phyloP scores from a whole-genome alignment of 2,329 filamentous ascomycete genomes.

The Calonectria naviculata region DNA sequence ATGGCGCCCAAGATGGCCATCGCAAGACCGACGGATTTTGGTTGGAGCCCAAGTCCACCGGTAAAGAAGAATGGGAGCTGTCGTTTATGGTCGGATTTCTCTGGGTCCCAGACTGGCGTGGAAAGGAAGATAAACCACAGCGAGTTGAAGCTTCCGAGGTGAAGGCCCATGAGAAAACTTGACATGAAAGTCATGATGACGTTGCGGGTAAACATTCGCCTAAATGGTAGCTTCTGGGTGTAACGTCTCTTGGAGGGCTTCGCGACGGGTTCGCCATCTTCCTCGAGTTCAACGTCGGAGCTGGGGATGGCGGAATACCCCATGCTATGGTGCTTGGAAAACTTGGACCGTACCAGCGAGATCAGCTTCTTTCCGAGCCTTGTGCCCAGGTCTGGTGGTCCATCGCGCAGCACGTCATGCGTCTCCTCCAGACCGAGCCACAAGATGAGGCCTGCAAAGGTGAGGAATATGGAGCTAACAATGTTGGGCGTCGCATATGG shows the following conservation, averaged over 20 bases:
- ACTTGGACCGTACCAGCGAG: constrained; percentile 38
- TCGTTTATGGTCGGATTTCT: constrained; percentile 43
- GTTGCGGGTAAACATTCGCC: constrained; percentile 66
- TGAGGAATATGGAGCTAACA: constrained; percentile 60
- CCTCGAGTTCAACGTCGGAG: constrained; percentile 35
- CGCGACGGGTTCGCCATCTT: neutral
- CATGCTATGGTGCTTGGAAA: constrained; percentile 16
- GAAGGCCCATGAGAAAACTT: constrained; percentile 77
- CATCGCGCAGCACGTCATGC: constrained; percentile 55
- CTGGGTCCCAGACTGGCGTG: constrained; percentile 69
- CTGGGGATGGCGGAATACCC: constrained; percentile 39
- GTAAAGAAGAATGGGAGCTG: constrained; percentile 72
- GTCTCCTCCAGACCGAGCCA: constrained; percentile 67
- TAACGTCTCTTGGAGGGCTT: constrained; percentile 48
- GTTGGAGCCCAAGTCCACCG: constrained; percentile 80
- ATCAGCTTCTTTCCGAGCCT: constrained; percentile 52
- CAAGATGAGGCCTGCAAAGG: constrained; percentile 54
- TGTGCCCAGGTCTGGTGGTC: constrained; percentile 54
- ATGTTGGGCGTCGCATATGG: constrained; percentile 68
- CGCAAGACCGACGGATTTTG: constrained; percentile 78
- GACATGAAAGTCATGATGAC: constrained; percentile 67
- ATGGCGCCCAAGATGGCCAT: constrained; percentile 82
- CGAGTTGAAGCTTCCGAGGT: constrained; percentile 80
- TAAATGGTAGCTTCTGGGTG: constrained; percentile 61
- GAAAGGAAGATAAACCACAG: constrained; percentile 84